Base-by-base conservation (phyloP, 306 rosid species). In the Pyrus communis region DNA sequence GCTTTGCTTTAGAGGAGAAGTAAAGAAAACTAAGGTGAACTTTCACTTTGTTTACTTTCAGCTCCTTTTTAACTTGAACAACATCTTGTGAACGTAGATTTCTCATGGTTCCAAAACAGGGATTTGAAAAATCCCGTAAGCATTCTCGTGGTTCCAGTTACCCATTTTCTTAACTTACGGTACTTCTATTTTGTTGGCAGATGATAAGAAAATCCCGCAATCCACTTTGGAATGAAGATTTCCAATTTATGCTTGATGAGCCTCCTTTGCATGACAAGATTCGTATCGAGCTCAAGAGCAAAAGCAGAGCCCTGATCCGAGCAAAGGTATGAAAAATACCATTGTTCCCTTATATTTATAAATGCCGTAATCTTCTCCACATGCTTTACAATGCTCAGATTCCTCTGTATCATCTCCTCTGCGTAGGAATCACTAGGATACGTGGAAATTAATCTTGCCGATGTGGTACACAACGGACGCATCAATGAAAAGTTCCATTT, bases 181-280 rank as follows among this genome's bases (percentile, higher is more conserved):
- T 58, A 3, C 63, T 15, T 49, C 21, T 51, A 15, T 15, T 51
- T 19, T 69, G 49, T 74, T 13, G 54, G 58, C 86, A 95, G 98
- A 85, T 67, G 84, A 76, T 95, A 4, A 88, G 73, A 85, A 90
- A 87, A 84, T 84, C 89, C 49, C 98, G 97, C 3, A 78, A 89
- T 74, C 98, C 97, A 0, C 80, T 64, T 31, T 95, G 98, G 98
- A 90, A 88, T 38, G 98, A 95, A 85, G 97, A 92, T 69, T 92
- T 90, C 77, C 86, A 88, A 22, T 95, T 90, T 70, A 85, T 95
- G 97, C 91, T 92, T 11, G 97, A 95, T 80, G 96, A 92, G 84
- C 86, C 97, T 85, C 98, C 98, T 62, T 78, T 83, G 31, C 79
- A 84, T 43, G 97, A 92, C 75, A 95, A 95, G 88, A 88, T 95